A percentile compares a stretch with the other conserved stretches of the same genome.
Evolutionary conservation across 148 eudicot genomes (phyloP).

Genomic region (Rheum nobile): DNA sequence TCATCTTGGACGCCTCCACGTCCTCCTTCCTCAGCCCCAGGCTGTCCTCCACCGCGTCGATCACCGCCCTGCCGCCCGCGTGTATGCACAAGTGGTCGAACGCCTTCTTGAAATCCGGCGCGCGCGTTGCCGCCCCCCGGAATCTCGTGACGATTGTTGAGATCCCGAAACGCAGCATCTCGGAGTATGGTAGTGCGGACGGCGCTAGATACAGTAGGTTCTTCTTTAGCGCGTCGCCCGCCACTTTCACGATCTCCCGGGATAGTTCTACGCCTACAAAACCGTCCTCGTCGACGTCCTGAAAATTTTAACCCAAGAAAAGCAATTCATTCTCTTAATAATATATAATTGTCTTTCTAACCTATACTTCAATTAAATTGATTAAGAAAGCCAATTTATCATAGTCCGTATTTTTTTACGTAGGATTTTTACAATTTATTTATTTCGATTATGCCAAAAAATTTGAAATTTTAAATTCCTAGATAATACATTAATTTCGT

Average conservation of each 20-base stretch:
- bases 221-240: constrained; percentile 19
- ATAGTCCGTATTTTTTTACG: no score
- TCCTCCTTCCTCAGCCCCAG: constrained; percentile 24
- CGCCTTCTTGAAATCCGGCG: constrained; percentile 31
- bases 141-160: neutral
- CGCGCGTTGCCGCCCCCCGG: neutral
- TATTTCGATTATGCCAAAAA: no score
- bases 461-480: no score
- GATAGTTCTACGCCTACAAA: constrained; percentile 24
- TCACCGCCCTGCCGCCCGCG: constrained; percentile 34
- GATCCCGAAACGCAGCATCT: constrained; percentile 1
- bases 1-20: constrained; percentile 36
- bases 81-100: constrained; percentile 42
- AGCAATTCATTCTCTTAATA: no score
- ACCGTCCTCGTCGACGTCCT: constrained; percentile 19
- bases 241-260: constrained; percentile 17
- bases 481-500: no score
- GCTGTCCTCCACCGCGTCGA: constrained; percentile 26
- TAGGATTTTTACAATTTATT: no score
- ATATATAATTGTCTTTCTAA: no score
- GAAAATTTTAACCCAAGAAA: neutral
- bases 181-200: constrained; percentile 20
- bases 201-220: constrained; percentile 27
- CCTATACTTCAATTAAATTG: no score
- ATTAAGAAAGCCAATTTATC: no score